Base-by-base conservation (phyloP, 1,139 yeast species). In the Protomyces inundatus region DNA sequence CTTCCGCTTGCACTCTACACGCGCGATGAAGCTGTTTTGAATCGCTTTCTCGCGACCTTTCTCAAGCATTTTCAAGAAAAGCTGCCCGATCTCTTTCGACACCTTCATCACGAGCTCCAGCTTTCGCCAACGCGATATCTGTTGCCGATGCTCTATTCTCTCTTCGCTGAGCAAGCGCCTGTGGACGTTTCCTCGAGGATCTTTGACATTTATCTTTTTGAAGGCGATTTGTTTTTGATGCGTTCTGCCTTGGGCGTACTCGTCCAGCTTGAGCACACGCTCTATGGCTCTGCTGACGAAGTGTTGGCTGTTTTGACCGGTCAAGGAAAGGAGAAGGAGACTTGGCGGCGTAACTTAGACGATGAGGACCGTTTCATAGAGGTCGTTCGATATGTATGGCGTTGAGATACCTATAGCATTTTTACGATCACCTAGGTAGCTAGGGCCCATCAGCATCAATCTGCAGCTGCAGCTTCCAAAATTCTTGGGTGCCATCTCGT, bases 171-270 rank as follows among this genome's bases (percentile, higher is more conserved):
- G 70, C 77, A 72, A 63, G 73, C 71, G 66, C 73, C 75, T 0
- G 65, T 75, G 39, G 80, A 79, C 48, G 69, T 74, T 2, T 73
- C 76, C 6, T 73, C 77, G 30, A 73, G 82, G 10, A 70, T 85
- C 7, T 70, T 85, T 65, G 90, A 85, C 70, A 77, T 85, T 7
- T 80, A 78, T 71, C 71, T 84, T n/a, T 85, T 85, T 71, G 88
- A 85, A 70, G 85, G 85, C 2, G 86, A 82, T 67, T 74, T 79
- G 1, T 79, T 82, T 68, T 71, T 83, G 62, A 74, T 81, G 64
- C 77, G 84, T 35, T 79, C 79, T 30, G 77, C 80, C 1, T 71
- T 85, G 9, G 86, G 83, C 0, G 72, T 83, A n/a, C 71, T 85
- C 61, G 75, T 77, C 33, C 76, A 77, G 59, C 73, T 81, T 35